Evolutionary conservation across 768 basidiomycete genomes (phyloP).

Genomic region (Amanita rubescens): DNA sequence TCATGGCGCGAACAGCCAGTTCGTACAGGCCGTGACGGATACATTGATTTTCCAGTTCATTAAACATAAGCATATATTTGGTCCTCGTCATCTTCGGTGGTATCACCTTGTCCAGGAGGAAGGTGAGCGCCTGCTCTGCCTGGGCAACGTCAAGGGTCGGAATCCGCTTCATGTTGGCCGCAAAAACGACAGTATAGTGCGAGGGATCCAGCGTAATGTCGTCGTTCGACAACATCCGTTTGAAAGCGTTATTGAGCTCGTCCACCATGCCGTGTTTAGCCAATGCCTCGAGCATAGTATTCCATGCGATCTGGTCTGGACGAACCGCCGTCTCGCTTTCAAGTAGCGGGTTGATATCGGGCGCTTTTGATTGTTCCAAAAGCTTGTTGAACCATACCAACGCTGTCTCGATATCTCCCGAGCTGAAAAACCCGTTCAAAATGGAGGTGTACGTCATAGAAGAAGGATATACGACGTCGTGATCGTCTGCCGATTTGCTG

Average conservation of each 20-base stretch:
- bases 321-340: constrained; percentile 29
- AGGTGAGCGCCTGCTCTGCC: constrained; percentile 14
- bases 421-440: constrained; percentile 56
- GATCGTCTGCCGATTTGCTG: constrained; percentile 29
- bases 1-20: background rate
- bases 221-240: constrained; percentile 29
- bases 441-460: constrained; percentile 58
- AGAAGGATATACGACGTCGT: constrained; percentile 48
- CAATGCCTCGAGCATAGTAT: constrained; percentile 50
- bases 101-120: constrained; percentile 12
- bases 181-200: constrained; percentile 37
- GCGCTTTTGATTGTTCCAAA: constrained; percentile 29
- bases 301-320: constrained; percentile 52
- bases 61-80: background rate
- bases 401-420: constrained; percentile 57
- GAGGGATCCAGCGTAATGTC: constrained; percentile 24
- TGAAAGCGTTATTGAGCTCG: constrained; percentile 51
- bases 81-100: background rate
- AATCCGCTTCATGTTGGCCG: constrained; percentile 22
- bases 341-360: constrained; percentile 31
- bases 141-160: background rate
- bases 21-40: background rate
- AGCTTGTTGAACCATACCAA: constrained; percentile 67
- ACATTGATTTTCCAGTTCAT: background rate
- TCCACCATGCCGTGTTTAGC: constrained; percentile 38